phyloP scores from a whole-genome alignment of 202 grass and related monocot species.

The Saccharum hybrid region DNA sequence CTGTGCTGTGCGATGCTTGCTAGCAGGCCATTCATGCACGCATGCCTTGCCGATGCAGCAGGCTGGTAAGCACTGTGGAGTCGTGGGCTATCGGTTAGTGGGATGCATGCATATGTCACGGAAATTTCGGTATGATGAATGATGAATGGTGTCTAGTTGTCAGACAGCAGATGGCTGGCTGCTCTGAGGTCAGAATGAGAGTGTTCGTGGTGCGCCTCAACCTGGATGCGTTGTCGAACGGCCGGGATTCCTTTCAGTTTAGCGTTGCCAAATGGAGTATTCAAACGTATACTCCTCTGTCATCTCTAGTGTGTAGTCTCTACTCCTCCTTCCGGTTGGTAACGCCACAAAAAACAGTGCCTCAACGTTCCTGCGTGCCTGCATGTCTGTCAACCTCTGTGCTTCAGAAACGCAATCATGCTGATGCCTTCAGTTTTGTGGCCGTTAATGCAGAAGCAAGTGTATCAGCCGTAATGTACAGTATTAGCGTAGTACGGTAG shows the following conservation, averaged over 20 bases:
- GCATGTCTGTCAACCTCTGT: neutral
- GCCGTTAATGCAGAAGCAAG: neutral
- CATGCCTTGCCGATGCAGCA: neutral
- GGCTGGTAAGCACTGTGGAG: neutral
- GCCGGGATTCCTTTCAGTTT: constrained; percentile 29
- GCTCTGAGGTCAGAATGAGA: neutral
- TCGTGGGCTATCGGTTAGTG: constrained; percentile 10
- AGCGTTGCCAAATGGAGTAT: too few species aligned
- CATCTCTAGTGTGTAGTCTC: too few species aligned
- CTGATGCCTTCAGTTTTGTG: neutral
- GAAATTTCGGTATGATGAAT: neutral
- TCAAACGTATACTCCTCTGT: neutral
- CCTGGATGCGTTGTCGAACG: neutral
- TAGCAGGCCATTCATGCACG: neutral
- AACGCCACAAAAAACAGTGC: neutral
- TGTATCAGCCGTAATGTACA: neutral
- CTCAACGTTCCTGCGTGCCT: neutral
- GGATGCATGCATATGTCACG: constrained; percentile 33
- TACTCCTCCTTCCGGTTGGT: neutral
- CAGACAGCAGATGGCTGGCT: constrained; percentile 25
- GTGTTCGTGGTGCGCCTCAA: constrained; percentile 37
- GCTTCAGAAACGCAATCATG: neutral
- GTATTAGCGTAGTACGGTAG: neutral
- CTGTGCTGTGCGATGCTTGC: too few species aligned
- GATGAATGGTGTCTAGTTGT: constrained; percentile 43